Conservation (phyloP, 1,284 basidiomycete genomes). For the Vanrija sp. region DNA sequence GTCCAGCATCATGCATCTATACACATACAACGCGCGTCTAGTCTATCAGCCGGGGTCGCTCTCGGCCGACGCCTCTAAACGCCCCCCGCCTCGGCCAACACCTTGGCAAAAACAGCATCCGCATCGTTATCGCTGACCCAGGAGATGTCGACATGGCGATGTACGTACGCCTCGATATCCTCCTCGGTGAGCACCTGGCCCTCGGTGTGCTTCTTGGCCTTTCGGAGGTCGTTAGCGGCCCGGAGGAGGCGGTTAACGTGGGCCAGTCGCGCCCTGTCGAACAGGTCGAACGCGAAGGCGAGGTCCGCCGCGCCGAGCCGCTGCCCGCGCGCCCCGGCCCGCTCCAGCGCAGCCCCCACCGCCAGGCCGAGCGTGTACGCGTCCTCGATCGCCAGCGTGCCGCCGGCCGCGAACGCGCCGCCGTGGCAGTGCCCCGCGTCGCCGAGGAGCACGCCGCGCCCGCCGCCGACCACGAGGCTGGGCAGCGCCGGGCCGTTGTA, state of each 20-base stretch:
- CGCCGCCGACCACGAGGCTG: conserved; percentile 1
- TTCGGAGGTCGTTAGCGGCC: neutral
- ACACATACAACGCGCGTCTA: no score
- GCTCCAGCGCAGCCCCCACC: neutral
- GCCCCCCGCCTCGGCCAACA: neutral
- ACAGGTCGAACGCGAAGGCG: neutral
- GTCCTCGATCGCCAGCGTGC: conserved; percentile 16
- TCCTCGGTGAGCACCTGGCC: neutral
- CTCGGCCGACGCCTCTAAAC: no score
- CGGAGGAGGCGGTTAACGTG: conserved; percentile 5
- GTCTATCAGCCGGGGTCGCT: no score
- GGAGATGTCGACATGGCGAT: neutral
- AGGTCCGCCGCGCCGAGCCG: neutral
- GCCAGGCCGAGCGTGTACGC: conserved; percentile 12
- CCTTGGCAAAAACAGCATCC: conserved; percentile 1
- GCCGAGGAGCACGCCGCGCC: conserved; percentile 12
- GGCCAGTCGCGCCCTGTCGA: neutral
- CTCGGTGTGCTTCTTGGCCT: neutral
- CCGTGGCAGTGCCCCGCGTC: conserved; percentile 19
- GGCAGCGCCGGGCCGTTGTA: conserved; percentile 12
- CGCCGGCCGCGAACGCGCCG: conserved; percentile 17
- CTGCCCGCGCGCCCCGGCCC: neutral
- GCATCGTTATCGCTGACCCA: conserved; percentile 10
- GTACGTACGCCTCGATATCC: conserved; percentile 1
- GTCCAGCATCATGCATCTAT: no score